Evolutionary conservation across 106 monocot genomes (phyloP).

Genomic region (Ottelia alismoides): DNA sequence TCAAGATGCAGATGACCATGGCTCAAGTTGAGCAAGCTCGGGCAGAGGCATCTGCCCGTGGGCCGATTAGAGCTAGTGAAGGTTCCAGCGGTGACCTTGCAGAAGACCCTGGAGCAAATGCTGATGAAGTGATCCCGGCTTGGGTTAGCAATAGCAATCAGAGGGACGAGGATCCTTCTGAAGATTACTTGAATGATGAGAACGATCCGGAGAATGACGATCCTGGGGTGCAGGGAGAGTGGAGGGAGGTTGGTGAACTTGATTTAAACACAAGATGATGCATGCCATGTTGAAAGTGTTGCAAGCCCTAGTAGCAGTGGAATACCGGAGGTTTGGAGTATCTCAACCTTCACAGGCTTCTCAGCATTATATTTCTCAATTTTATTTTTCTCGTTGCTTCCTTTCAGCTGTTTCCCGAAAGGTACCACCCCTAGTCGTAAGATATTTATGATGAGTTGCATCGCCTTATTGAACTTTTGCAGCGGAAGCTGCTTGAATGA

Average conservation of each 20-base stretch:
- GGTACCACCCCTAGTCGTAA: too few relatives aligned
- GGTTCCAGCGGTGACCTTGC: conserved; percentile 11
- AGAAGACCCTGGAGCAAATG: conserved; percentile 22
- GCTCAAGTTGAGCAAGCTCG: conserved; percentile 43
- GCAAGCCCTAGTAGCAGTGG: too few relatives aligned
- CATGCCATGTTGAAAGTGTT: too few relatives aligned
- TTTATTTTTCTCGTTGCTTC: too few relatives aligned
- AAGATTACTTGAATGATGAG: conserved; percentile 71
- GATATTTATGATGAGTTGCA: too few relatives aligned
- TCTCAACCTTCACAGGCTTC: too few relatives aligned
- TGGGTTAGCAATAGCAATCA: conserved; percentile 27
- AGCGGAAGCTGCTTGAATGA: too few relatives aligned
- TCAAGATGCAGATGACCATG: conserved; percentile 48
- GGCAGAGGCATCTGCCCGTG: conserved; percentile 19
- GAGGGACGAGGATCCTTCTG: conserved; percentile 43
- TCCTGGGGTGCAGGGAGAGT: conserved; percentile 25
- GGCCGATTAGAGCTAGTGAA: conserved; percentile 19
- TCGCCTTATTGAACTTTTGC: too few relatives aligned
- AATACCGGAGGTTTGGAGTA: too few relatives aligned
- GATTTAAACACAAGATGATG: conserved; percentile 57
- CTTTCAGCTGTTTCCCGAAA: too few relatives aligned
- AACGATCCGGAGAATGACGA: conserved; percentile 51
- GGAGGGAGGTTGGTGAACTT: conserved; percentile 32
- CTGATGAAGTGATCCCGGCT: conserved; percentile 28
- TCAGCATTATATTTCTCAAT: too few relatives aligned